Percentiles rank a stretch among this genome's conserved stretches.
Evolutionary conservation across 495 filamentous ascomycete genomes (phyloP).

Genomic region (Penicillium daleae): DNA sequence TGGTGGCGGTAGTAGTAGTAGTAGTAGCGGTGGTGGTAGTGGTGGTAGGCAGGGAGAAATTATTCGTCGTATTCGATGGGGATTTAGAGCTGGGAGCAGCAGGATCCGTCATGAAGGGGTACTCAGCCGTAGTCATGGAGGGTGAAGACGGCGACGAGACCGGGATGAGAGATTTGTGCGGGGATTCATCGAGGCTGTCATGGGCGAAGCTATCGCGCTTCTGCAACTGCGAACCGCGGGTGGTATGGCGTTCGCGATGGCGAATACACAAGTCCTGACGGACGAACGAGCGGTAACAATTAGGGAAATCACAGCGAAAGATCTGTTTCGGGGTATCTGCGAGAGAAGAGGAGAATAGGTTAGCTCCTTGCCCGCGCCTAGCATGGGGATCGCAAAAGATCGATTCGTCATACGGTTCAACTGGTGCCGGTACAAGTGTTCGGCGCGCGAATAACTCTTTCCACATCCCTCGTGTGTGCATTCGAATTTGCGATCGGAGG

Average conservation of each 20-base stretch:
- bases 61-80: slow-evolving; percentile 17
- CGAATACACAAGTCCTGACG: slow-evolving; percentile 92
- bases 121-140: slow-evolving; percentile 27
- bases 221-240: slow-evolving; percentile 90
- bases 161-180: slow-evolving; percentile 22
- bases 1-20: slow-evolving; percentile 28
- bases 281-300: slow-evolving; percentile 89
- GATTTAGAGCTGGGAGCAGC: slow-evolving; percentile 21
- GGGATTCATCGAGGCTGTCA: slow-evolving; percentile 26
- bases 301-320: slow-evolving; percentile 91
- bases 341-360: neutral
- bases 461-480: slow-evolving; percentile 88
- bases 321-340: slow-evolving; percentile 87
- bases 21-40: too few relatives aligned
- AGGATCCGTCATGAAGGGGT: slow-evolving; percentile 23
- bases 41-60: slow-evolving; percentile 30
- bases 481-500: slow-evolving; percentile 89
- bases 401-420: slow-evolving; percentile 76
- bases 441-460: slow-evolving; percentile 94
- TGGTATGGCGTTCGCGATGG: slow-evolving; percentile 94
- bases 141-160: slow-evolving; percentile 28
- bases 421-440: slow-evolving; percentile 96
- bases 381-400: too few relatives aligned
- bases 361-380: too few relatives aligned
- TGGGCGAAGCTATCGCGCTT: slow-evolving; percentile 70